phyloP scores from a whole-genome alignment of 2,329 filamentous ascomycete genomes.

The Hymenoscyphus albidus region DNA sequence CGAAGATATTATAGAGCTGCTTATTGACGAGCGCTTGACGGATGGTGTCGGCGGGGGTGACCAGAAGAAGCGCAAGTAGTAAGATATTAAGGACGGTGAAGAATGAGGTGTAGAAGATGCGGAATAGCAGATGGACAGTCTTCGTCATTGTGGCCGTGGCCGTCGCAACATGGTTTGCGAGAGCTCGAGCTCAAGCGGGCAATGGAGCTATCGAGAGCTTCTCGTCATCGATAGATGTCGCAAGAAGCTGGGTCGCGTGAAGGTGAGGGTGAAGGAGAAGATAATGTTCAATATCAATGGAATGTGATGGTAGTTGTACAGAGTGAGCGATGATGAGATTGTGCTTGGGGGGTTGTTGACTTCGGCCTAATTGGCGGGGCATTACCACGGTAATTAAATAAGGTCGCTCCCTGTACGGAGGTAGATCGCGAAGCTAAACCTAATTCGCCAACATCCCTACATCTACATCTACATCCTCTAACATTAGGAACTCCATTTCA shows the following conservation, averaged over 20 bases:
- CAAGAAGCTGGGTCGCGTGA: neutral
- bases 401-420: neutral
- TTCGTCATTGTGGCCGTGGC: constrained; percentile 26
- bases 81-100: constrained; percentile 75
- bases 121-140: constrained; percentile 49
- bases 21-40: constrained; percentile 65
- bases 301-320: neutral
- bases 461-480: too few species aligned
- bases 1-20: constrained; percentile 77
- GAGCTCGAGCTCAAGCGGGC: constrained; percentile 13
- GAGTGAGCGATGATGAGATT: neutral
- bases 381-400: neutral
- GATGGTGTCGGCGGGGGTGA: constrained; percentile 78
- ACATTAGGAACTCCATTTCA: too few species aligned
- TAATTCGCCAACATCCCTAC: neutral
- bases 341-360: neutral
- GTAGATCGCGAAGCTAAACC: neutral
- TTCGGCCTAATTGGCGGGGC: neutral
- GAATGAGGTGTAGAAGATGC: constrained; percentile 74
- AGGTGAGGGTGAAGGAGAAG: neutral
- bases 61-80: constrained; percentile 67
- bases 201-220: neutral
- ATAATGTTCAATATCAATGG: neutral
- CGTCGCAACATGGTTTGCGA: constrained; percentile 20
- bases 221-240: neutral